phyloP scores from a whole-genome alignment of 768 basidiomycete species.

The Boletales sp. region DNA sequence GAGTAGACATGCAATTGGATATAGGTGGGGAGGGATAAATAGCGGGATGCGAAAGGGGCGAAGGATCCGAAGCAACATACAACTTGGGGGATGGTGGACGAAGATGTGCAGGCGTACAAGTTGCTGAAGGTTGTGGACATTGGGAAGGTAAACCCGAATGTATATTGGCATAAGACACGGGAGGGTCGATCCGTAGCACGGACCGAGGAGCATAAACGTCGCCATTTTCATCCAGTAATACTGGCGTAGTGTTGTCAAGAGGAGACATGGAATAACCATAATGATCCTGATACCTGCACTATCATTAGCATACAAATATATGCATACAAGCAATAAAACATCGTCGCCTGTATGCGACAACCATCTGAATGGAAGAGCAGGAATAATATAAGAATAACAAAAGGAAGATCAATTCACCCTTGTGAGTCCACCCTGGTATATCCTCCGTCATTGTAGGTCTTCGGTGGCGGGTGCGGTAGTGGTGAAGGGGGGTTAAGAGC shows the following conservation, averaged over 20 bases:
- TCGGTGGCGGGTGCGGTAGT: conserved; percentile 18
- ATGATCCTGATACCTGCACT: conserved; percentile 23
- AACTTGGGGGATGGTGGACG: conserved; percentile 29
- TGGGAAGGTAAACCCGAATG: conserved; percentile 2
- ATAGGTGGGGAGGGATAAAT: conserved; percentile 25
- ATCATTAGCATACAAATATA: conserved; percentile 15
- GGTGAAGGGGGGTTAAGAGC: conserved; percentile 40
- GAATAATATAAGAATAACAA: neutral
- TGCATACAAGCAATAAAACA: conserved; percentile 9
- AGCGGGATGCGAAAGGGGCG: conserved; percentile 17
- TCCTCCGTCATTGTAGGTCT: conserved; percentile 16
- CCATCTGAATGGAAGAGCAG: neutral
- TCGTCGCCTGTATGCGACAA: conserved; percentile 14
- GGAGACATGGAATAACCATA: conserved; percentile 28
- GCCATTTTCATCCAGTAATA: conserved; percentile 29
- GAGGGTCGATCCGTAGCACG: conserved; percentile 16
- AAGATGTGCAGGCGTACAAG: conserved; percentile 24
- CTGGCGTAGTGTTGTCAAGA: conserved; percentile 33
- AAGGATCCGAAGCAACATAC: conserved; percentile 21
- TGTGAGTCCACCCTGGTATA: conserved; percentile 24
- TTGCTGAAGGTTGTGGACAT: conserved; percentile 1
- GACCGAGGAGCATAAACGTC: conserved; percentile 22
- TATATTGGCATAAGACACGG: conserved; percentile 8
- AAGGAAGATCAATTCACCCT: conserved; percentile 22
- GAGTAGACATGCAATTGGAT: conserved; percentile 20